These are phyloP conservation scores for Vigna angularis DNA, from an alignment of 306 rosid species.

Conservation along the genomic window DNA sequence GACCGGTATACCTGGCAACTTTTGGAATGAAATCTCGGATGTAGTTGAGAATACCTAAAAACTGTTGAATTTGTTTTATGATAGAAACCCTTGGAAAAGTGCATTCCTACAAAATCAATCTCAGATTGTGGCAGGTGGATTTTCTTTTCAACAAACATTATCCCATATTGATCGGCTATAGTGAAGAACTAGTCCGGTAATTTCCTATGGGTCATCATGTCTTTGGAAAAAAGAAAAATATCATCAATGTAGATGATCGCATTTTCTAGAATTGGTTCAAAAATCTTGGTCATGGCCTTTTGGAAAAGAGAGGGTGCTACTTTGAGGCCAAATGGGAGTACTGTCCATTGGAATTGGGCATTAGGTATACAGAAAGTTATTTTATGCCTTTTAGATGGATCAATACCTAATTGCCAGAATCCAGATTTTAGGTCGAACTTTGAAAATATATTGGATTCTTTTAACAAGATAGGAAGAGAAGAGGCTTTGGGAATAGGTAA, in stretches of 20 bases:
- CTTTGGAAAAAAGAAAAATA: background rate
- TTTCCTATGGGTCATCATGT: fast-evolving
- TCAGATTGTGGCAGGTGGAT: background rate
- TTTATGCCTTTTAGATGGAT: no score
- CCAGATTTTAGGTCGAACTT: no score
- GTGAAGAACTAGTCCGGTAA: no score
- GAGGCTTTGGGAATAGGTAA: no score
- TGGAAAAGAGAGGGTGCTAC: background rate
- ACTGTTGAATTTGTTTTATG: background rate
- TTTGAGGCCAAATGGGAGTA: background rate
- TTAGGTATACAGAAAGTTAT: background rate
- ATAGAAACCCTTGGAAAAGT: background rate
- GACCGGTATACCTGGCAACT: no score
- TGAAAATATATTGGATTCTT: no score
- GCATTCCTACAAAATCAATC: background rate
- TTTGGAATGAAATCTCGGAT: no score
- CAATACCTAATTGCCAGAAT: no score
- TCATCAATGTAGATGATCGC: background rate
- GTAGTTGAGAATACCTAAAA: background rate
- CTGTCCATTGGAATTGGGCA: background rate
- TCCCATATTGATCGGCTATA: no score
- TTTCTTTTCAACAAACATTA: no score
- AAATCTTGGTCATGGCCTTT: background rate
- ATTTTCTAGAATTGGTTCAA: background rate
- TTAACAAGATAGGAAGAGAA: no score